These are phyloP conservation scores for Excoecaria cochinchinensis DNA, from an alignment of 345 rosid species.

Conservation along the genomic window DNA sequence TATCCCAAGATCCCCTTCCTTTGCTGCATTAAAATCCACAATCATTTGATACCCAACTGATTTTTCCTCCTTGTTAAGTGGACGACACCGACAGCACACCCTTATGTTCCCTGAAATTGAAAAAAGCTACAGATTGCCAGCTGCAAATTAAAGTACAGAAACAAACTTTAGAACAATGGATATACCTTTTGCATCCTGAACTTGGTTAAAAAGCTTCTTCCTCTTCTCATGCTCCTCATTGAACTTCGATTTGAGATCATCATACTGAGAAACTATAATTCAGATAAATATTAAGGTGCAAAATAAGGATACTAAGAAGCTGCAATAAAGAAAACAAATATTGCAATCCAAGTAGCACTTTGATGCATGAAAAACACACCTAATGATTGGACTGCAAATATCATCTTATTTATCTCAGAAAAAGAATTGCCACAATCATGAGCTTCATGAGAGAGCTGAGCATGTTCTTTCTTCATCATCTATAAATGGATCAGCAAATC, in stretches of 20 bases:
- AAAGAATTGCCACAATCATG: constrained; percentile 11
- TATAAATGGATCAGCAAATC: constrained; percentile 3
- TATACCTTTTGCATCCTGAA: constrained; percentile 22
- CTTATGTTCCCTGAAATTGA: constrained; percentile 23
- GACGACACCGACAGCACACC: constrained; percentile 28
- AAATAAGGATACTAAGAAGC: not conserved
- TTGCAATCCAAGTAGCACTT: not conserved
- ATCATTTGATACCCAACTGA: constrained; percentile 13
- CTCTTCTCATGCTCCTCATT: constrained; percentile 22
- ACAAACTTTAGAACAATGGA: not conserved
- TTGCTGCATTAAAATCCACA: constrained; percentile 19
- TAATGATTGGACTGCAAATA: constrained; percentile 8
- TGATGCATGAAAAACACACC: constrained; percentile 2
- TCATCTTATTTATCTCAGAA: constrained; percentile 16
- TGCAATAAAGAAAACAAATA: not conserved
- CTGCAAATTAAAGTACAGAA: not conserved
- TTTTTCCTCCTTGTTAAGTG: constrained; percentile 18
- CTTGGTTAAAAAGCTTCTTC: constrained; percentile 24
- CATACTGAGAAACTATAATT: constrained; percentile 18
- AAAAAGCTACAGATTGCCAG: not conserved
- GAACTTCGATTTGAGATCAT: constrained; percentile 21
- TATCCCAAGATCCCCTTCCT: constrained; percentile 26
- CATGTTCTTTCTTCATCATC: constrained; percentile 18
- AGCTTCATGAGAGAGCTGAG: constrained; percentile 19
- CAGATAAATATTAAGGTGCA: not conserved